phyloP scores from a whole-genome alignment of 2,329 filamentous ascomycete genomes.

The Colletotrichum brevisporum region DNA sequence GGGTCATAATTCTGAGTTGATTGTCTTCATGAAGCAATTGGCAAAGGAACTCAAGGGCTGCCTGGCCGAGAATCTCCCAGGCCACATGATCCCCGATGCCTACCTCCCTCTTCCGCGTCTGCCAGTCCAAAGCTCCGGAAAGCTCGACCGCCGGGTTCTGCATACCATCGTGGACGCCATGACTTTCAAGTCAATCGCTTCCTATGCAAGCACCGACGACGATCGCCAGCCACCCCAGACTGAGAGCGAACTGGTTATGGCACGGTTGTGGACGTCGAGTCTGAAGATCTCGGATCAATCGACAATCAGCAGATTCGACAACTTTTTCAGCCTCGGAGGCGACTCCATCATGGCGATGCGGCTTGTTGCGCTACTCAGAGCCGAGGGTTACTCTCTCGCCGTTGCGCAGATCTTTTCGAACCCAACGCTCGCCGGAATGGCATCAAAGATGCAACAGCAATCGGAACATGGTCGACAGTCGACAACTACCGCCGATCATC shows the following conservation, averaged over 20 bases:
- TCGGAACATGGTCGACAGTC: not conserved
- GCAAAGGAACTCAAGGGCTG: not conserved
- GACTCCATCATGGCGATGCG: constrained; percentile 48
- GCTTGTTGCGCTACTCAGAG: constrained; percentile 41
- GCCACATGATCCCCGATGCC: constrained; percentile 24
- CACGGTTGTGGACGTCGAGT: constrained; percentile 32
- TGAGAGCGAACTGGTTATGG: not conserved
- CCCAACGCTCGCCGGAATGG: constrained; percentile 35
- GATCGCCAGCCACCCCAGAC: not conserved
- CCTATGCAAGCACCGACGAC: not conserved
- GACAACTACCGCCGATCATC: not conserved
- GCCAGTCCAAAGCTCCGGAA: constrained; percentile 17
- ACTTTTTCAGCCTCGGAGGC: constrained; percentile 42
- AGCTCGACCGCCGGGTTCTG: constrained; percentile 20
- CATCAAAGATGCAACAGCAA: constrained; percentile 16
- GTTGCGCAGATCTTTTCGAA: constrained; percentile 37
- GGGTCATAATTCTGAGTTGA: not conserved
- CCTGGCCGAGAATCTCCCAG: constrained; percentile 12
- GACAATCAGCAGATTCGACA: constrained; percentile 29
- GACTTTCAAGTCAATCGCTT: constrained; percentile 18
- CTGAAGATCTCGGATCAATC: constrained; percentile 22
- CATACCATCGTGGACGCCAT: constrained; percentile 9
- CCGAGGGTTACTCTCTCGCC: constrained; percentile 39
- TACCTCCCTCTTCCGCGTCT: constrained; percentile 6
- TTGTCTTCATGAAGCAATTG: constrained; percentile 10